These are phyloP conservation scores for Rhodotorula sp. DNA, from an alignment of 1,284 basidiomycete genomes.

Conservation along the genomic window DNA sequence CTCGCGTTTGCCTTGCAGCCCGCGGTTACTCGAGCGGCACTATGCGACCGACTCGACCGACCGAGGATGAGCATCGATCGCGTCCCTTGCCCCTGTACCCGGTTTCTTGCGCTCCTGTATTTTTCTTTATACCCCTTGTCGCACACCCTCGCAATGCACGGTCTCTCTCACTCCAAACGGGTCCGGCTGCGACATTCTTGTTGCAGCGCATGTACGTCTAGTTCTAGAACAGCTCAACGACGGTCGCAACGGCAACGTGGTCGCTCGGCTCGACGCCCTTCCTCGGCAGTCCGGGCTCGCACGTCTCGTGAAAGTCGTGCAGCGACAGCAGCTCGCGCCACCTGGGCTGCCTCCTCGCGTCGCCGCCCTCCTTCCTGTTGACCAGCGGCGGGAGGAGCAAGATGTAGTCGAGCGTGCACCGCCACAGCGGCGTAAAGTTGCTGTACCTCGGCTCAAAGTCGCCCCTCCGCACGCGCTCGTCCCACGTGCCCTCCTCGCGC, in stretches of 20 bases:
- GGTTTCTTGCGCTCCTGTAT: too few species aligned
- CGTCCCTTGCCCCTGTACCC: too few species aligned
- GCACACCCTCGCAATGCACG: too few species aligned
- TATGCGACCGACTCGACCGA: conserved; percentile 23
- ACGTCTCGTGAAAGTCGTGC: conserved; percentile 26
- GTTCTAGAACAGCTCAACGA: conserved; percentile 30
- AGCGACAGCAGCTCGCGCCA: conserved; percentile 25
- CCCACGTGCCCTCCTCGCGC: conserved; percentile 14
- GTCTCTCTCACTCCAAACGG: too few species aligned
- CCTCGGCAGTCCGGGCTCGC: conserved; percentile 39
- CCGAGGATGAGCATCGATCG: background rate
- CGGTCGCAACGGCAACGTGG: conserved; percentile 41
- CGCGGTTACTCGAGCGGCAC: conserved; percentile 22
- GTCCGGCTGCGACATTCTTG: too few species aligned
- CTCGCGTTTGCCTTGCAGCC: background rate
- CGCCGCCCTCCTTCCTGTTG: background rate
- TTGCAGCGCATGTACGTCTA: too few species aligned
- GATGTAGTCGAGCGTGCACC: conserved; percentile 44
- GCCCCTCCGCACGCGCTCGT: conserved; percentile 25
- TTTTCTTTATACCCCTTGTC: too few species aligned
- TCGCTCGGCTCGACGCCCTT: conserved; percentile 41
- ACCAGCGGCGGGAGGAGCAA: conserved; percentile 26
- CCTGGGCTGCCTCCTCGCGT: background rate
- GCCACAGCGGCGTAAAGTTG: conserved; percentile 45
- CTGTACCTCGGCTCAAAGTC: conserved; percentile 39